These are phyloP conservation scores for Ganoderma meredithae DNA, from an alignment of 1,284 basidiomycete species.

Conservation along the genomic window DNA sequence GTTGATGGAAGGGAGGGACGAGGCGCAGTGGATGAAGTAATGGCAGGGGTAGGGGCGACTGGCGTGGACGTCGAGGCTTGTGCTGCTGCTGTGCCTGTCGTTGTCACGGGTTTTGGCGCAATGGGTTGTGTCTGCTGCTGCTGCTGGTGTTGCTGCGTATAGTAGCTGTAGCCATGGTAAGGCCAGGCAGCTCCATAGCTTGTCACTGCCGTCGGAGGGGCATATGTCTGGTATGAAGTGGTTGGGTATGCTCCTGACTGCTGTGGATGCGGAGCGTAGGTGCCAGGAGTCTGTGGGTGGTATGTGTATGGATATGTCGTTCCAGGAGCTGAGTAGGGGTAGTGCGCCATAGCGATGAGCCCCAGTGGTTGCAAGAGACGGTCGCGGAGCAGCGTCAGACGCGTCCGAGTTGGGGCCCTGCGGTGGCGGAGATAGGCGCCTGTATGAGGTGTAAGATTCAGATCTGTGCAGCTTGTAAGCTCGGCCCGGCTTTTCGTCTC, in stretches of 20 bases:
- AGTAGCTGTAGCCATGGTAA: constrained; percentile 42
- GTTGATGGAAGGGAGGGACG: constrained; percentile 31
- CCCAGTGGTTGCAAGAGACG: not conserved
- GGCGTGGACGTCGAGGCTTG: constrained; percentile 32
- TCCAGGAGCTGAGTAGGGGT: constrained; percentile 36
- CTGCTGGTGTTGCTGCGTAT: constrained; percentile 37
- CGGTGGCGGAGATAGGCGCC: not conserved
- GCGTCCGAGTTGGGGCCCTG: not conserved
- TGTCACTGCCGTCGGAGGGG: constrained; percentile 41
- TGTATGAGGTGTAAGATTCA: not conserved
- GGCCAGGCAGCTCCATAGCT: constrained; percentile 44
- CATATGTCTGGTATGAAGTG: constrained; percentile 41
- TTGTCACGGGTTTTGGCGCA: constrained; percentile 29
- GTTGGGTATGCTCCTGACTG: constrained; percentile 40
- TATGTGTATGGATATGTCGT: constrained; percentile 40
- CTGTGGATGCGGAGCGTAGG: constrained; percentile 34
- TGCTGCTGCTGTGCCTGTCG: constrained; percentile 30
- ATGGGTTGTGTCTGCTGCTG: constrained; percentile 28
- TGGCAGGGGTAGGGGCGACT: constrained; percentile 33
- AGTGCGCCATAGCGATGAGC: constrained; percentile 38
- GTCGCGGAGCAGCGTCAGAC: not conserved
- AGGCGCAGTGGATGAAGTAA: constrained; percentile 25
- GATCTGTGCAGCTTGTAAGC: not conserved
- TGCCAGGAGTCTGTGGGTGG: constrained; percentile 31
- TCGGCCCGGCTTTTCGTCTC: not conserved